Conservation (phyloP, 495 filamentous ascomycete genomes). For the Penicillium pulvis region DNA sequence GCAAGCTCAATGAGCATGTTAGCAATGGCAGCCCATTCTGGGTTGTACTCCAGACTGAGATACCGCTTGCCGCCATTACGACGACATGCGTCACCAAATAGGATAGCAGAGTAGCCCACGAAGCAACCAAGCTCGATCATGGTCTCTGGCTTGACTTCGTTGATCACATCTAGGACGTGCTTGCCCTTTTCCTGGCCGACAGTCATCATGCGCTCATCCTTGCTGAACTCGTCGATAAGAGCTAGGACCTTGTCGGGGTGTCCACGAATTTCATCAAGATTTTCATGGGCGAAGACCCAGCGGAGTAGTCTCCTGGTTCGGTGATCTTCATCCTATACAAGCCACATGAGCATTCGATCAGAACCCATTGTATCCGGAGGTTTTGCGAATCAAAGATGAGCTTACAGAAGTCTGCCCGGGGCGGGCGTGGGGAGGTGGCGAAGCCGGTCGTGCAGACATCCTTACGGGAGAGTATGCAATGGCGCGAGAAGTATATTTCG, state of each 20-base stretch:
- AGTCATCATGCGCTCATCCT: constrained; percentile 72
- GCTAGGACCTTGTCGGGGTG: constrained; percentile 63
- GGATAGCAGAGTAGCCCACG: constrained; percentile 75
- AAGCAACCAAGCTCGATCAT: constrained; percentile 85
- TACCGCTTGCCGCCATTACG: constrained; percentile 61
- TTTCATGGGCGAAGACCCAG: constrained; percentile 62
- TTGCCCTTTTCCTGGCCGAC: constrained; percentile 72
- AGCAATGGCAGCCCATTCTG: constrained; percentile 66
- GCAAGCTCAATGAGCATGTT: constrained; percentile 65
- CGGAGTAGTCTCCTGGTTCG: constrained; percentile 74
- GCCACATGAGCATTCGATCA: neutral
- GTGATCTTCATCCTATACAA: constrained; percentile 56
- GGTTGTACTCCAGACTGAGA: constrained; percentile 67
- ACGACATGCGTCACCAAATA: constrained; percentile 65
- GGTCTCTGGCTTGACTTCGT: constrained; percentile 59
- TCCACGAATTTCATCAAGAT: constrained; percentile 60
- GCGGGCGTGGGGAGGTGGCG: constrained; percentile 15
- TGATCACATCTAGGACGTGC: constrained; percentile 66
- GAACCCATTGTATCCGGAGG: neutral
- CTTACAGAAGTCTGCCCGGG: constrained; percentile 16
- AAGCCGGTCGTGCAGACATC: constrained; percentile 6
- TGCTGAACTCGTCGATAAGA: constrained; percentile 71
- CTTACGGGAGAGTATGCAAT: neutral
- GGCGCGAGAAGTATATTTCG: neutral
- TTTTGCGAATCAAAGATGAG: neutral